phyloP scores from a whole-genome alignment of 108 stramenopile genomes.

The Nannochloropsis salina region DNA sequence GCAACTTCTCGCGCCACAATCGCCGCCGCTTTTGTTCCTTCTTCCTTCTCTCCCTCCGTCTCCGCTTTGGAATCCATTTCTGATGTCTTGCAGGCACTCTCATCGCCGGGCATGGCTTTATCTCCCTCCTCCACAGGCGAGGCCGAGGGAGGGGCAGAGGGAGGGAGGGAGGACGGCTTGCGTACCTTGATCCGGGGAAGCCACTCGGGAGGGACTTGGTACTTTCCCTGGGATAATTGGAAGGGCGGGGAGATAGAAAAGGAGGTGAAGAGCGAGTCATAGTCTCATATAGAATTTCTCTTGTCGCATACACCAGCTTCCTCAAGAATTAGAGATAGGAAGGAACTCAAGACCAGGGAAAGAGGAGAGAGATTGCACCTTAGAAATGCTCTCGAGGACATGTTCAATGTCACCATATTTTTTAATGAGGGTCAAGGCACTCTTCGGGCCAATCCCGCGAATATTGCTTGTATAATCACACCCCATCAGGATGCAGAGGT shows the following conservation, averaged over 20 bases:
- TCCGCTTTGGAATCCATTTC: background rate
- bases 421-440: conserved; percentile 81
- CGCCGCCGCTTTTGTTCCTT: conserved; percentile 52
- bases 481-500: conserved; percentile 90
- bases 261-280: background rate
- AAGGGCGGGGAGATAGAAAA: background rate
- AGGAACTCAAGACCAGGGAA: conserved; percentile 60
- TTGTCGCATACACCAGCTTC: conserved; percentile 51
- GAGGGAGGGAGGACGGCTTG: background rate
- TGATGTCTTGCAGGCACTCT: background rate
- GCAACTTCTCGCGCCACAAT: background rate
- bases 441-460: conserved; percentile 93
- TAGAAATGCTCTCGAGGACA: conserved; percentile 66
- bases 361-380: conserved; percentile 73
- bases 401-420: conserved; percentile 67
- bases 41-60: conserved; percentile 43
- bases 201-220: background rate
- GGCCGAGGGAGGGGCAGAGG: background rate
- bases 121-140: background rate
- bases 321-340: conserved; percentile 16
- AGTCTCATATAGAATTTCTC: background rate
- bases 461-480: conserved; percentile 97
- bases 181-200: background rate
- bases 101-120: conserved; percentile 17
- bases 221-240: background rate